Percentiles rank a stretch among this genome's conserved stretches.
These are phyloP conservation scores for Rutstroemia sp. DNA, from an alignment of 2,329 filamentous ascomycete species.

Conservation along the genomic window DNA sequence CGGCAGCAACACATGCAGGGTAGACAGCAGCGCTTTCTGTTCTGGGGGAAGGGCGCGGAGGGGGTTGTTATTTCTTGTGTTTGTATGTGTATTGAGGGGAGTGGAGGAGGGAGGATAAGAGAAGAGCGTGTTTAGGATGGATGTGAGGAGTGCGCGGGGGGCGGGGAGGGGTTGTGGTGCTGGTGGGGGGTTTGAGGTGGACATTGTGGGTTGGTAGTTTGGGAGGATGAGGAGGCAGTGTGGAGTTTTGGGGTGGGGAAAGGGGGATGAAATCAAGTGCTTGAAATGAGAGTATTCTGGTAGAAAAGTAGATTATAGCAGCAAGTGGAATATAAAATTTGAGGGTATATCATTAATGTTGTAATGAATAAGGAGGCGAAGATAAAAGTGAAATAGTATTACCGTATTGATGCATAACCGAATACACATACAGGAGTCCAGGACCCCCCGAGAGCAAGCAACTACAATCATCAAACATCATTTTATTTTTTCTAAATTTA, in stretches of 20 bases:
- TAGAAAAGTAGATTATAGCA: no score
- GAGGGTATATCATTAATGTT: no score
- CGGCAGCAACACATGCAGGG: slow-evolving; percentile 73
- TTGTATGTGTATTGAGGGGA: not conserved
- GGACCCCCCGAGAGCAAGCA: not conserved
- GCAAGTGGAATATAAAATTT: no score
- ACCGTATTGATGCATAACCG: no score
- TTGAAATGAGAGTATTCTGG: no score
- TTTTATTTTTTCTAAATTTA: not conserved
- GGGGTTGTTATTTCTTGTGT: slow-evolving; percentile 11
- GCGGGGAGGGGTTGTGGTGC: slow-evolving; percentile 16
- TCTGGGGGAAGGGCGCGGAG: slow-evolving; percentile 16
- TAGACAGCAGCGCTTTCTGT: slow-evolving; percentile 39
- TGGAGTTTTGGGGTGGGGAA: no score
- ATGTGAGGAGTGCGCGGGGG: slow-evolving; percentile 24
- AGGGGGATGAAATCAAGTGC: no score
- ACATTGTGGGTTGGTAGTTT: not conserved
- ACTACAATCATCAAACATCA: no score
- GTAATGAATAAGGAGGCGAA: no score
- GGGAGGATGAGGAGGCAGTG: not conserved
- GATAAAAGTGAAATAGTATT: no score
- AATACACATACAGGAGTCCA: no score
- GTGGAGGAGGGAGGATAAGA: not conserved
- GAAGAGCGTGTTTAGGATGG: slow-evolving; percentile 22
- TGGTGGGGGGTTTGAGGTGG: not conserved